Base-by-base conservation (phyloP, 345 rosid species). In the Gossypium stocksii region DNA sequence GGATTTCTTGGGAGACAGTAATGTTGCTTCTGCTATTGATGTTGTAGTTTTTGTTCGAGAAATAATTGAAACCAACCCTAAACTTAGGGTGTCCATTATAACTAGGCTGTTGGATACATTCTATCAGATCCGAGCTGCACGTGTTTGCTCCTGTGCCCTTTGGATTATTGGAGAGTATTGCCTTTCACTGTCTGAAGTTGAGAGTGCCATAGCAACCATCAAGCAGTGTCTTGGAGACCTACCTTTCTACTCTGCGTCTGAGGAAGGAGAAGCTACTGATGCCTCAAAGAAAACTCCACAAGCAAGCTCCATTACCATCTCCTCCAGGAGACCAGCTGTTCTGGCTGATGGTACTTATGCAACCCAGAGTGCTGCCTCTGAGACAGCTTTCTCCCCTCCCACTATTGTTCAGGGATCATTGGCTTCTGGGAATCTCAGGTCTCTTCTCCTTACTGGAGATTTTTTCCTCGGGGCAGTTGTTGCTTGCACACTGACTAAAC, bases 401-500 rank as follows among this genome's bases (percentile, higher is more conserved):
- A 81, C 85, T 16, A 14, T 89, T 78, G 87, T 89, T 72, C 96
- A 89, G 77, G 96, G 96, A 53, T 82, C 96, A 73, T 52, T 87
- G 81, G 59, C 89, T 76, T 80, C 90, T 79, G 95, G 89, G 20
- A 93, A 95, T 80, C 84, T 95, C 82, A 86, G 99, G 81, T 92
- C 97, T 45, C 91, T 93, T 82, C 87, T 95, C 57, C 93, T 95
- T 52, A 90, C 91, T 49, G 99, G 99, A 45, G 99, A 95, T 72
- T 95, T 95, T 82, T 95, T 93, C 89, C 96, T 95, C 6, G 99
- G 94, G 77, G 93, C 99, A 20, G 96, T 95, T 80, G 97, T 95
- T 70, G 90, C 94, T 17, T 91, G 98, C 86, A 90, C 98, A 13
- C 80, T 93, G 80, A 86, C 98, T 19, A 95, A 95, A 86, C 98